Conservation (phyloP, 345 rosid genomes). For the Aegle marmelos region DNA sequence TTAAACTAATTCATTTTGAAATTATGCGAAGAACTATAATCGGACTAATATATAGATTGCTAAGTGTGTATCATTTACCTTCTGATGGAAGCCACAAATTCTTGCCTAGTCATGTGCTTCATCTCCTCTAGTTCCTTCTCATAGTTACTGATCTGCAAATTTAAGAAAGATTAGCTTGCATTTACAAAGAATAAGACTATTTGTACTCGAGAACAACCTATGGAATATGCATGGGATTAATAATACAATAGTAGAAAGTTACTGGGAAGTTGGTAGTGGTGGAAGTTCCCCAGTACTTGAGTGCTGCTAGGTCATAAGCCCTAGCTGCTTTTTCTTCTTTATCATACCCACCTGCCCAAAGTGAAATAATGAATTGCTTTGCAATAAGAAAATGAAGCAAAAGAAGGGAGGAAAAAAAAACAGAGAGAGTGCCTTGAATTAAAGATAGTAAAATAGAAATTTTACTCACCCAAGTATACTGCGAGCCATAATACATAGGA, state of each 20-base stretch:
- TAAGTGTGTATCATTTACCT: conserved; percentile 41
- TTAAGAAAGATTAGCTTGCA: not conserved
- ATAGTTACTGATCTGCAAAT: conserved; percentile 72
- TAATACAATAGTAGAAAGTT: not conserved
- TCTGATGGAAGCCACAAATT: conserved; percentile 93
- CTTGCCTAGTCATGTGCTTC: conserved; percentile 99
- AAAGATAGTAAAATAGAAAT: not conserved
- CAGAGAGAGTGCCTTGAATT: too few relatives aligned
- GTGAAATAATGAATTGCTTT: not conserved
- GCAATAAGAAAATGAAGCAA: not conserved
- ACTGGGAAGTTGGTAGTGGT: conserved; percentile 97
- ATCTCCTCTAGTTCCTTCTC: conserved; percentile 98
- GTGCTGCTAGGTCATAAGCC: conserved; percentile 94
- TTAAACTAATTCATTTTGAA: too few relatives aligned
- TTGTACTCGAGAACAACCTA: not conserved
- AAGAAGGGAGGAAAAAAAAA: not conserved
- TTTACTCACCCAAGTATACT: conserved; percentile 86
- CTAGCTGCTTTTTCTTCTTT: conserved; percentile 99
- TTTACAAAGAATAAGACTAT: not conserved
- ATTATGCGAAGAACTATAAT: not conserved
- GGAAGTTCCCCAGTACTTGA: conserved; percentile 97
- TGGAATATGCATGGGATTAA: too few relatives aligned
- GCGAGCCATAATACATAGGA: conserved; percentile 18
- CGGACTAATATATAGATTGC: not conserved
- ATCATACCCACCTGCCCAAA: conserved; percentile 84